phyloP scores from a whole-genome alignment of 2,329 filamentous ascomycete species.

The Xylariaceae sp. region DNA sequence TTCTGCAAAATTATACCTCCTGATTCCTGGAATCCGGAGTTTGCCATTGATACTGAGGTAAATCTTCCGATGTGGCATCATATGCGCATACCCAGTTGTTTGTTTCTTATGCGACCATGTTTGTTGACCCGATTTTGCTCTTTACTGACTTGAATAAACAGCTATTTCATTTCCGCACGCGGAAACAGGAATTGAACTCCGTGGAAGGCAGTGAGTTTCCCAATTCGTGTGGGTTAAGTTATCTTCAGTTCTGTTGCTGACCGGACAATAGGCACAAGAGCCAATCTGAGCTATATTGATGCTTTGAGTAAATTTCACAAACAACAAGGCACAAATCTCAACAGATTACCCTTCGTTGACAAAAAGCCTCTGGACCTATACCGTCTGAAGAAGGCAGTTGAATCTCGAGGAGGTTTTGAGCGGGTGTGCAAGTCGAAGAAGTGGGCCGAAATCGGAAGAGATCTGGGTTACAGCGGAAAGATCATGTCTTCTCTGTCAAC shows the following conservation, averaged over 20 bases:
- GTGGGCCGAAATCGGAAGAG: slow-evolving; percentile 96
- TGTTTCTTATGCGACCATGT: not conserved
- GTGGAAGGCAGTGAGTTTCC: slow-evolving; percentile 83
- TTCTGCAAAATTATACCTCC: slow-evolving; percentile 96
- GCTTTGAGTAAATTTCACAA: slow-evolving; percentile 95
- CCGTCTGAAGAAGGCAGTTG: slow-evolving; percentile 93
- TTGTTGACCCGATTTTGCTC: not conserved
- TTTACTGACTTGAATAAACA: slow-evolving; percentile 35
- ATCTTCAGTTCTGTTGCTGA: slow-evolving; percentile 8
- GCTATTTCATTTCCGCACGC: slow-evolving; percentile 95
- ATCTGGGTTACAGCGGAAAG: slow-evolving; percentile 96
- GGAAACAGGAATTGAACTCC: slow-evolving; percentile 94
- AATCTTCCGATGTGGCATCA: slow-evolving; percentile 25
- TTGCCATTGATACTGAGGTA: slow-evolving; percentile 96
- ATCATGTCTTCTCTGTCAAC: slow-evolving; percentile 99
- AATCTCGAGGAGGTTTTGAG: slow-evolving; percentile 89
- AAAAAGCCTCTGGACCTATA: slow-evolving; percentile 95
- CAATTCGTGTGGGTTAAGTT: not conserved
- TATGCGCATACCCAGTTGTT: not conserved
- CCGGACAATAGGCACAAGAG: slow-evolving; percentile 66
- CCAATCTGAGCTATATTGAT: slow-evolving; percentile 93
- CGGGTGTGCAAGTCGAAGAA: slow-evolving; percentile 97
- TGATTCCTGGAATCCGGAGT: slow-evolving; percentile 87
- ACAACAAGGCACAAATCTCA: slow-evolving; percentile 89
- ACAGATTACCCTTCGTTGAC: slow-evolving; percentile 91